Percentiles rank a stretch among this genome's conserved stretches.
These are phyloP conservation scores for Sclerotinia subarctica DNA, from an alignment of 2,329 filamentous ascomycete genomes.

Conservation along the genomic window DNA sequence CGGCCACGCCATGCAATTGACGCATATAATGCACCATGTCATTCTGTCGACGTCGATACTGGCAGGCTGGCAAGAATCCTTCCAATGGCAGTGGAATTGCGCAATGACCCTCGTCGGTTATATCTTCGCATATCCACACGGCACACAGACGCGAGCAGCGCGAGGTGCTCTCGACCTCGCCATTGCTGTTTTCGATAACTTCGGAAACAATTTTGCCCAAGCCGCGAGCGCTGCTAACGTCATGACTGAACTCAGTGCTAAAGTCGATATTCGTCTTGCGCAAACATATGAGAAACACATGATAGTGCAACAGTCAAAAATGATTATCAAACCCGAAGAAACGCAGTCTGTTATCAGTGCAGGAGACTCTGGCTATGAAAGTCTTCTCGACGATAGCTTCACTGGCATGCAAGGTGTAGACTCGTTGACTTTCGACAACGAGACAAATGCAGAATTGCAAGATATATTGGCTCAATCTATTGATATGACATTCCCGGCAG, in stretches of 20 bases:
- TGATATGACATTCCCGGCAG: slow-evolving; percentile 23
- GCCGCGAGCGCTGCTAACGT: slow-evolving; percentile 40
- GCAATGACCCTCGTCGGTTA: slow-evolving; percentile 44
- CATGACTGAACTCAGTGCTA: slow-evolving; percentile 36
- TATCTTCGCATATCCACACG: slow-evolving; percentile 41
- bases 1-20: slow-evolving; percentile 41
- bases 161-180: slow-evolving; percentile 39
- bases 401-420: slow-evolving; percentile 7
- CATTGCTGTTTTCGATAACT: slow-evolving; percentile 41
- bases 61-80: slow-evolving; percentile 42
- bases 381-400: slow-evolving; percentile 13
- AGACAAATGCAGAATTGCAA: slow-evolving; percentile 19
- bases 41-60: slow-evolving; percentile 39
- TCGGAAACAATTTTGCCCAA: slow-evolving; percentile 39
- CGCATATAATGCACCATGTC: slow-evolving; percentile 42
- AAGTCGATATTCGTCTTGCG: slow-evolving; percentile 32
- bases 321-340: slow-evolving; percentile 4
- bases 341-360: slow-evolving; percentile 15
- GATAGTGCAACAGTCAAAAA: slow-evolving; percentile 1
- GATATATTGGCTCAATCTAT: slow-evolving; percentile 23
- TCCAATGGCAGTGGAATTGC: slow-evolving; percentile 46
- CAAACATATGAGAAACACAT: neutral
- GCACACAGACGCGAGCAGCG: slow-evolving; percentile 35
- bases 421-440: slow-evolving; percentile 19
- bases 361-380: slow-evolving; percentile 18